Evolutionary conservation across 345 rosid genomes (phyloP), one percentile per base, ranked within the genome.

Genomic region (Bruguiera sexangula): DNA sequence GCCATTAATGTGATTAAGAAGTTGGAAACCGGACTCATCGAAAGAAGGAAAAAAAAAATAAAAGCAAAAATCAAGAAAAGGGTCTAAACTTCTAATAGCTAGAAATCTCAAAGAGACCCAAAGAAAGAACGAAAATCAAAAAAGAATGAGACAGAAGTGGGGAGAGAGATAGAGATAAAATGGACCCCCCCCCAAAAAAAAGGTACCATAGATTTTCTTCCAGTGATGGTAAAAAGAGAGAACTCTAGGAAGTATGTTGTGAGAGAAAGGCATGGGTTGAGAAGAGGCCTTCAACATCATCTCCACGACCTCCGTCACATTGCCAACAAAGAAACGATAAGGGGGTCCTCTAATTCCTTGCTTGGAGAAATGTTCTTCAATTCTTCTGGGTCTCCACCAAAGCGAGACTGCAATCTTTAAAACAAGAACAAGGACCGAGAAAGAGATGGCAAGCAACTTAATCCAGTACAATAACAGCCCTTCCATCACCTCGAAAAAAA

Each of bases 291-390:
- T 81, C 19, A 88, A 65, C 97, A 86, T 95, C 99, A 95, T 88
- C 6, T 83, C 88, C 57, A 87, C 94, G 32, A 92, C 80, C 76
- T 95, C 99, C 82, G 83, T 92, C 50, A 95, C 96, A 83, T 95
- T 95, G 18, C 99, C 99, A 62, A 87, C 82, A 84, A 92, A 95
- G 85, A 95, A 88, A 19, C 89, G 87, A 78, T 95, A 95, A 75
- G 99, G 99, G 53, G 99, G 99, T 1, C 99, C 99, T 74, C 94
- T 78, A 73, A 95, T 95, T 61, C 97, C 99, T 79, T 95, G 99
- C 81, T 79, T 85, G 26, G 92, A 80, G 96, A 95, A 95, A 86
- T 95, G 97, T 48, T 84, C 81, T 78, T 92, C 94, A 43, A 95
- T 90, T 84, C 82, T 87, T 81, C 96, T 84, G 2, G 99, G 99